Evolutionary conservation across 176 grass and related monocot genomes (phyloP).

Genomic region (Ampelocalamus luodianensis): DNA sequence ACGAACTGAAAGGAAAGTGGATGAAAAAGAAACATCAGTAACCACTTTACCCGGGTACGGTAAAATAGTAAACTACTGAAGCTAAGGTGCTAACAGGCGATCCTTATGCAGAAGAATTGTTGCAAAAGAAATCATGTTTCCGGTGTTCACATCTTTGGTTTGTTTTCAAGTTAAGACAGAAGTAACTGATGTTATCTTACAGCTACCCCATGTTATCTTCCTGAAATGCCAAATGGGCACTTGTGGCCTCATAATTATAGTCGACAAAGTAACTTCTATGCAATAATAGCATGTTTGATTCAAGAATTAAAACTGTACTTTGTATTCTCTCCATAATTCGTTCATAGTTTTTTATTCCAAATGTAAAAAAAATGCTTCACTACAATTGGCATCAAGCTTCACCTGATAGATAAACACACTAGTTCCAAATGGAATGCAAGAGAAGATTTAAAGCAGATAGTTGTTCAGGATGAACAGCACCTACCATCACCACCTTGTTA

Average conservation of each 20-base stretch:
- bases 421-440: background rate
- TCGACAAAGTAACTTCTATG: background rate
- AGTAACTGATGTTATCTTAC: background rate
- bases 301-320: background rate
- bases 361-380: background rate
- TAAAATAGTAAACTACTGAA: background rate
- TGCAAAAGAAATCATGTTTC: background rate
- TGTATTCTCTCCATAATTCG: background rate
- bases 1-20: constrained; percentile 48
- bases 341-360: background rate
- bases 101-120: background rate
- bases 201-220: background rate
- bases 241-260: background rate
- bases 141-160: background rate
- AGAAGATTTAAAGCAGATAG: background rate
- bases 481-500: background rate
- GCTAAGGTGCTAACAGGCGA: background rate
- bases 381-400: background rate
- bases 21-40: constrained; percentile 4
- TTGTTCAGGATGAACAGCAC: constrained; percentile 2
- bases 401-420: background rate
- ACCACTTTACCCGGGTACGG: background rate
- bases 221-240: background rate
- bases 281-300: background rate
- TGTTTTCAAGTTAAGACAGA: background rate